phyloP scores from a whole-genome alignment of 2,329 filamentous ascomycete species.

The Fusarium subtropicale region DNA sequence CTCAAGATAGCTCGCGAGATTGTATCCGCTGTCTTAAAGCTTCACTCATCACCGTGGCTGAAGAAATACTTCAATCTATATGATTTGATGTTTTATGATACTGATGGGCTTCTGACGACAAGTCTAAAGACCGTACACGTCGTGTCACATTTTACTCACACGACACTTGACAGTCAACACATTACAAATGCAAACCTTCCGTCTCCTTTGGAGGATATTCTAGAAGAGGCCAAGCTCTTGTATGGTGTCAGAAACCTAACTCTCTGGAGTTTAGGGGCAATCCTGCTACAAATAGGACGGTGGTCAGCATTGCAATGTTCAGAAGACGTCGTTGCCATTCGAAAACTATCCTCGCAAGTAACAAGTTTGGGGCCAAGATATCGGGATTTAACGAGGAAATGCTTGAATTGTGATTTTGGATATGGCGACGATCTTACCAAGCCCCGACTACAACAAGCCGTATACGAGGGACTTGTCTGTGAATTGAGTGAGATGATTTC shows the following conservation, averaged over 20 bases:
- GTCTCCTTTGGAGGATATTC: not conserved
- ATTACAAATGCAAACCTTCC: not conserved
- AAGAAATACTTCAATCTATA: not conserved
- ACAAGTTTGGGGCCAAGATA: not conserved
- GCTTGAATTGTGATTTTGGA: not conserved
- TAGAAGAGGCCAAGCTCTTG: not conserved
- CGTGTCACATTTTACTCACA: not conserved
- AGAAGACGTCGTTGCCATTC: not conserved
- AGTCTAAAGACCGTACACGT: not conserved
- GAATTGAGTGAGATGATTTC: not conserved
- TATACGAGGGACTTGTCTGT: not conserved
- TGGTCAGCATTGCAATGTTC: not conserved
- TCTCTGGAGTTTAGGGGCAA: not conserved
- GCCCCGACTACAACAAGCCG: not conserved
- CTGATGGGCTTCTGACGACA: accelerated
- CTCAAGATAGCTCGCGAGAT: not conserved
- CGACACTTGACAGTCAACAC: not conserved
- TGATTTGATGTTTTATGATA: not conserved
- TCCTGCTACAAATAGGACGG: not conserved
- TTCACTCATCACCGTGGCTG: not conserved
- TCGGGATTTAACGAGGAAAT: not conserved
- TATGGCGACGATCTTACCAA: not conserved
- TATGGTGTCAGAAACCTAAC: not conserved
- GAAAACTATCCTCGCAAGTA: not conserved
- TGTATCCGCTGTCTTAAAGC: not conserved